Base-by-base conservation (phyloP, 371 early-diverging fungal genomes). In the Actinomortierella wolfii region DNA sequence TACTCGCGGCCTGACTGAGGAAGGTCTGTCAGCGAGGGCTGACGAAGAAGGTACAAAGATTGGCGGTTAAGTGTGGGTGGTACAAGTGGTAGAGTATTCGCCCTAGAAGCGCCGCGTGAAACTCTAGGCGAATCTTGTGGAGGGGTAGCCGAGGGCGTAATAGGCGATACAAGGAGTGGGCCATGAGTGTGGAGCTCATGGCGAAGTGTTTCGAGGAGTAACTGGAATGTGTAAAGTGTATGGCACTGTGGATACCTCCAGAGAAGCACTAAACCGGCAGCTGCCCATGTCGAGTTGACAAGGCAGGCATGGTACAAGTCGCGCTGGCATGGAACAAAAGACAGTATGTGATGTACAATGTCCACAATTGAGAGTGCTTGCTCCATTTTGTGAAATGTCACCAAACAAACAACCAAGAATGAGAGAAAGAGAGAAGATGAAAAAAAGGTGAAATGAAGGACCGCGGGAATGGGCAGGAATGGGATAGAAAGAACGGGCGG, bases 281-380 rank as follows among this genome's bases (percentile, higher is more conserved):
- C 66, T n/a, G 73, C 73, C 73, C 73, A 73, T 34, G 66, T 67
- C 13, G 66, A 62, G 45, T 62, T 62, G 53, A 73, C 73, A 4
- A 73, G 60, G 21, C 73, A 66, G 46, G 67, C 61, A 6, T 66
- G 53, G 21, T 28, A 39, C 21, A 73, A 56, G 53, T 73, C 73
- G 7, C 48, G 6, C 42, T 66, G 73, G 42, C 55, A 21, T 21
- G 66, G 59, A 17, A 34, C n/a, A 43, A 62, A 53, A 0, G 67
- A 53, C 50, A 73, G 50, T 41, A 73, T 73, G 44, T 66, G 56
- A 46, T 73, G 67, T 21, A 73, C 59, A 54, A 73, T 73, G 60
- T 73, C 73, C 34, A 47, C 63, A 45, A 59, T 59, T 11, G 67
- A 58, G 9, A 73, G 63, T 6, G 73, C 73, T n/a, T 49, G 58